A percentile compares a stretch with the other conserved stretches of the same genome.
Conservation (phyloP, 495 filamentous ascomycete species). For the Talaromyces wortmannii region DNA sequence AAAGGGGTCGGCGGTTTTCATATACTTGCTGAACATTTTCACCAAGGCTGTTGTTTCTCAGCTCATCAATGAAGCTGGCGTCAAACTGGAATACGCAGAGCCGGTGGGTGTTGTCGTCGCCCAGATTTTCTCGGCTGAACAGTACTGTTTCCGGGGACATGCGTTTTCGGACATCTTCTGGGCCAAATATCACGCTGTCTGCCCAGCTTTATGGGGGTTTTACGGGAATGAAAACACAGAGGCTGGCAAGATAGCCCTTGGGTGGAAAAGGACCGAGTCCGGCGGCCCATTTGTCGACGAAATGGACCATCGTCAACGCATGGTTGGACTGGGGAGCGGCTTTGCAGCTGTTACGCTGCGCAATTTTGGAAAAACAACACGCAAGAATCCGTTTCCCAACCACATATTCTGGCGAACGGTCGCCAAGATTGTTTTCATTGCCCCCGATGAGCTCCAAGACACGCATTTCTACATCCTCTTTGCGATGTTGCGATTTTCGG, state of each 20-base stretch:
- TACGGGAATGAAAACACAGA: constrained; percentile 68
- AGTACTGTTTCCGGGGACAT: constrained; percentile 61
- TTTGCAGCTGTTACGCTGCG: constrained; percentile 75
- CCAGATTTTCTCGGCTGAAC: constrained; percentile 62
- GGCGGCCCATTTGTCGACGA: constrained; percentile 51
- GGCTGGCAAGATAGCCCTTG: constrained; percentile 58
- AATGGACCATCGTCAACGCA: constrained; percentile 67
- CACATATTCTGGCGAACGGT: constrained; percentile 73
- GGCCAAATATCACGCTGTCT: constrained; percentile 75
- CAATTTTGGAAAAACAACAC: constrained; percentile 62
- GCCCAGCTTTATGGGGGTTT: constrained; percentile 84
- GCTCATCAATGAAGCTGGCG: constrained; percentile 66
- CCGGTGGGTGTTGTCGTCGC: constrained; percentile 72
- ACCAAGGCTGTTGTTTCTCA: constrained; percentile 71
- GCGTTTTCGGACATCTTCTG: constrained; percentile 80
- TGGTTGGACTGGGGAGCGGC: constrained; percentile 79
- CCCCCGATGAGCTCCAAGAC: constrained; percentile 55
- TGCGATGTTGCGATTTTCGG: constrained; percentile 65
- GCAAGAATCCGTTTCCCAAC: constrained; percentile 72
- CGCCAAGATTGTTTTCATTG: constrained; percentile 65
- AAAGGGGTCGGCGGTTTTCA: constrained; percentile 60
- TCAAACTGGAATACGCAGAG: constrained; percentile 65
- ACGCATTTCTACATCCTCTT: constrained; percentile 77
- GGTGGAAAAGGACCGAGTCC: constrained; percentile 60
- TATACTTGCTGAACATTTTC: constrained; percentile 81